Evolutionary conservation across 371 early-diverging fungal species (phyloP).

Genomic region (Phascolomyces articulosus): DNA sequence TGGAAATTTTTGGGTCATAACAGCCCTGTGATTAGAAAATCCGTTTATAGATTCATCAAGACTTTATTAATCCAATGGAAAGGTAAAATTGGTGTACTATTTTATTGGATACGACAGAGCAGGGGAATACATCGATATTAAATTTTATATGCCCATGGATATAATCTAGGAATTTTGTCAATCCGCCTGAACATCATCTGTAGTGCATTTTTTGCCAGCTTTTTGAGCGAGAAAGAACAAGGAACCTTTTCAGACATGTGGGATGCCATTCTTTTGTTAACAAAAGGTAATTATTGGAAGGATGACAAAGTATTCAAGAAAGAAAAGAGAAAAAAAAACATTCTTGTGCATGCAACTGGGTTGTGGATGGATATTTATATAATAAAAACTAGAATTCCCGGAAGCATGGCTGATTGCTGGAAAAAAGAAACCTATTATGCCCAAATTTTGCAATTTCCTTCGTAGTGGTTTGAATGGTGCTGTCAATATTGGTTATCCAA

Average conservation of each 20-base stretch:
- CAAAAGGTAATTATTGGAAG: conserved; percentile 59
- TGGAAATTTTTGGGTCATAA: conserved; percentile 52
- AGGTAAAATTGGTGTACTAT: conserved; percentile 26
- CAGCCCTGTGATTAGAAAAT: conserved; percentile 53
- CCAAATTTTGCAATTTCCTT: conserved; percentile 68
- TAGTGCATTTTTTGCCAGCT: conserved; percentile 48
- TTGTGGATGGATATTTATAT: not conserved
- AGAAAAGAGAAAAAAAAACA: too few relatives aligned
- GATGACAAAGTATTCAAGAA: too few relatives aligned
- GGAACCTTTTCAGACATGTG: conserved; percentile 61
- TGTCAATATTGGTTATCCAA: conserved; percentile 64
- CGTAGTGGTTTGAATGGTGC: conserved; percentile 70
- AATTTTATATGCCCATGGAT: too few relatives aligned
- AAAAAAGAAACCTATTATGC: conserved; percentile 66
- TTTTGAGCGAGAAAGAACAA: conserved; percentile 59
- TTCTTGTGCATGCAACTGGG: too few relatives aligned
- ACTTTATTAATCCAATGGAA: conserved; percentile 39
- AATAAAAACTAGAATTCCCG: conserved; percentile 51
- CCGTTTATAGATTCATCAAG: conserved; percentile 52
- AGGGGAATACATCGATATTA: not conserved
- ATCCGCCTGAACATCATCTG: conserved; percentile 52
- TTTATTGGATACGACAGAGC: too few relatives aligned
- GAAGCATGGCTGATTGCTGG: conserved; percentile 66
- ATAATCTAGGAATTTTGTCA: conserved; percentile 41
- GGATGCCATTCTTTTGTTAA: conserved; percentile 64